phyloP scores from a whole-genome alignment of 768 basidiomycete species.

The Lactarius hatsudake region DNA sequence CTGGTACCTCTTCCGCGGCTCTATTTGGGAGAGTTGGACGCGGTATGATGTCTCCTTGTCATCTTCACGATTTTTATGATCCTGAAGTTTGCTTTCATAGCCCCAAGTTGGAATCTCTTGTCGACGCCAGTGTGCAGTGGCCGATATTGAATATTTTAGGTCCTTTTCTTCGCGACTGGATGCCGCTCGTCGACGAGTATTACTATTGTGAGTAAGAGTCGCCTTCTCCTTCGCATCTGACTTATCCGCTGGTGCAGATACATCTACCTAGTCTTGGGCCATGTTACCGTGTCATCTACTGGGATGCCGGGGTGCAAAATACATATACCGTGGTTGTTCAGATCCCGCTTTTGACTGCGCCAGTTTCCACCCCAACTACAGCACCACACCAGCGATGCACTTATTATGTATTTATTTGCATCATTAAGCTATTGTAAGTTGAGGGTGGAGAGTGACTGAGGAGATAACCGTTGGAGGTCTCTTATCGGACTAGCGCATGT shows the following conservation, averaged over 20 bases:
- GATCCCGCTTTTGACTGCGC: background rate
- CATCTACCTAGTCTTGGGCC: conserved; percentile 18
- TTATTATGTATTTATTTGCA: conserved; percentile 8
- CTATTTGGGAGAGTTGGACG: conserved; percentile 80
- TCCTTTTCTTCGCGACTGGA: conserved; percentile 77
- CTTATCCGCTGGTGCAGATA: conserved; percentile 17
- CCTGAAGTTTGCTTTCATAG: conserved; percentile 38
- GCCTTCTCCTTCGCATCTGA: background rate
- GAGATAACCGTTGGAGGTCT: background rate
- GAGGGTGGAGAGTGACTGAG: background rate
- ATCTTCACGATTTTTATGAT: background rate
- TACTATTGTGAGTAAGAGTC: conserved; percentile 73
- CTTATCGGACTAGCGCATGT: background rate
- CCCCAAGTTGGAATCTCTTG: conserved; percentile 69
- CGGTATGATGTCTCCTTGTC: conserved; percentile 40
- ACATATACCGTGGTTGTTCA: conserved; percentile 12
- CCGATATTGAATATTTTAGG: conserved; percentile 70
- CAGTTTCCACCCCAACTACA: conserved; percentile 9
- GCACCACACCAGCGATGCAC: background rate
- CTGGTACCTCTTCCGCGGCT: conserved; percentile 83
- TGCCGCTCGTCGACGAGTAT: conserved; percentile 85
- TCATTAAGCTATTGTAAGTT: background rate
- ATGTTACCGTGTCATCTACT: conserved; percentile 1
- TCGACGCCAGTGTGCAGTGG: conserved; percentile 48
- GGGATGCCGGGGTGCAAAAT: conserved; percentile 9